Conservation (phyloP, 2,329 filamentous ascomycete species). For the Fusarium acutatum region DNA sequence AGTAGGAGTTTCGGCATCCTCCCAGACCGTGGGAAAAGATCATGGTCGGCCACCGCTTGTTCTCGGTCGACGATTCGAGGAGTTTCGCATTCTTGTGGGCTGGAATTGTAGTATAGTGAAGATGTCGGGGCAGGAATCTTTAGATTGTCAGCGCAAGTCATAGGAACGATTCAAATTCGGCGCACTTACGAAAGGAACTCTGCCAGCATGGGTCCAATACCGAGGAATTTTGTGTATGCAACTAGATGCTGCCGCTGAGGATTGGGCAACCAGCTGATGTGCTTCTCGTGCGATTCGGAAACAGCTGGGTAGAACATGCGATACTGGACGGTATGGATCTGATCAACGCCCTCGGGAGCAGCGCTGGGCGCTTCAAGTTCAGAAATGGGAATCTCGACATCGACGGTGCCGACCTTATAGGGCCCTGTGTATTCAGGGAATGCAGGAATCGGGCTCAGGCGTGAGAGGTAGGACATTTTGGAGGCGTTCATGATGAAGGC, state of each 20-base stretch:
- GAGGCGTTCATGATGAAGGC: slow-evolving; percentile 34
- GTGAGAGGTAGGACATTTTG: slow-evolving; percentile 60
- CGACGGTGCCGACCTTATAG: slow-evolving; percentile 74
- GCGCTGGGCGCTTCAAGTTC: slow-evolving; percentile 64
- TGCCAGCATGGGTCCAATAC: slow-evolving; percentile 66
- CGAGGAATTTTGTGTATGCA: slow-evolving; percentile 80
- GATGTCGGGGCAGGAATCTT: slow-evolving; percentile 73
- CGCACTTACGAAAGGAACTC: slow-evolving; percentile 66
- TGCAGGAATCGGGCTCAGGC: slow-evolving; percentile 72
- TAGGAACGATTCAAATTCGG: no score
- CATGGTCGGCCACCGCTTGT: slow-evolving; percentile 77
- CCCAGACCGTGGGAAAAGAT: slow-evolving; percentile 89
- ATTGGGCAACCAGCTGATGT: slow-evolving; percentile 78
- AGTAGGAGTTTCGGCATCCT: slow-evolving; percentile 84
- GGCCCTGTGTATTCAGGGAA: slow-evolving; percentile 80
- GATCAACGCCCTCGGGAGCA: slow-evolving; percentile 60
- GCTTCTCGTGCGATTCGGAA: slow-evolving; percentile 60
- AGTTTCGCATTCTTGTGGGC: slow-evolving; percentile 76
- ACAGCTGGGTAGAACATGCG: slow-evolving; percentile 82
- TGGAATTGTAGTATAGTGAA: slow-evolving; percentile 78
- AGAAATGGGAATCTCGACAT: slow-evolving; percentile 79
- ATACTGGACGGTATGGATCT: slow-evolving; percentile 79
- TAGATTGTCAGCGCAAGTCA: neutral
- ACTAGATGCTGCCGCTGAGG: slow-evolving; percentile 79
- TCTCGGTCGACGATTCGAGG: slow-evolving; percentile 56